phyloP scores from a whole-genome alignment of 768 basidiomycete genomes.

The Neoboletus magnificus region DNA sequence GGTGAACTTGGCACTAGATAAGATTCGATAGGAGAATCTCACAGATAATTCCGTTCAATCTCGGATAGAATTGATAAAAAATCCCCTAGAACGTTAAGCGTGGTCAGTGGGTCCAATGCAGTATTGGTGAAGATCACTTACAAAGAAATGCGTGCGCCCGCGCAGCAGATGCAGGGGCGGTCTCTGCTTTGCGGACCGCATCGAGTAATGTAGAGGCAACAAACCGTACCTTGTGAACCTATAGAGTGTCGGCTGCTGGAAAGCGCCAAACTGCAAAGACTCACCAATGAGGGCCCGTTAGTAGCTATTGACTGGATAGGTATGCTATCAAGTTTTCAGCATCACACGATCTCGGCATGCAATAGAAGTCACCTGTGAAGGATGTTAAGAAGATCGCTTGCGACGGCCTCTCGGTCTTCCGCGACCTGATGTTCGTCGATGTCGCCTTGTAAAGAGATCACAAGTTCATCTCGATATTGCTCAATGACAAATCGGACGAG shows the following conservation, averaged over 20 bases:
- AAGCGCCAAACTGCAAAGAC: constrained; percentile 6
- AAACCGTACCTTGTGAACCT: constrained; percentile 92
- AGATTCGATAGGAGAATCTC: constrained; percentile 25
- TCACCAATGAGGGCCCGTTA: constrained; percentile 76
- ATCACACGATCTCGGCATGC: neutral
- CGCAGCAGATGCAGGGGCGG: constrained; percentile 74
- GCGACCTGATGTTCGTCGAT: constrained; percentile 63
- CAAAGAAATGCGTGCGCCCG: constrained; percentile 86
- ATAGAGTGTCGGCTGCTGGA: constrained; percentile 9
- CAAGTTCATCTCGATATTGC: constrained; percentile 86
- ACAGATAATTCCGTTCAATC: constrained; percentile 90
- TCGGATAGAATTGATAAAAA: constrained; percentile 89
- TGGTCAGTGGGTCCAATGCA: constrained; percentile 2
- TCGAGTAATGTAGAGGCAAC: constrained; percentile 89
- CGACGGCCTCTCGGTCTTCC: constrained; percentile 78
- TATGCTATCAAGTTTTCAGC: constrained; percentile 49
- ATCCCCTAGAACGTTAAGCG: constrained; percentile 57
- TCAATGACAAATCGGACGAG: constrained; percentile 89
- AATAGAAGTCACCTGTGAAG: constrained; percentile 60
- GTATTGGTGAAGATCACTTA: constrained; percentile 34
- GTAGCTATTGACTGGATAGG: constrained; percentile 92
- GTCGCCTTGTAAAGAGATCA: constrained; percentile 61
- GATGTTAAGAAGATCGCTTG: constrained; percentile 82
- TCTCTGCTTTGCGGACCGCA: constrained; percentile 77
- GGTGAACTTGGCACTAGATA: constrained; percentile 17